Evolutionary conservation across 495 filamentous ascomycete species (phyloP), one percentile per base, ranked within the genome.

Genomic region (Podospora australis): DNA sequence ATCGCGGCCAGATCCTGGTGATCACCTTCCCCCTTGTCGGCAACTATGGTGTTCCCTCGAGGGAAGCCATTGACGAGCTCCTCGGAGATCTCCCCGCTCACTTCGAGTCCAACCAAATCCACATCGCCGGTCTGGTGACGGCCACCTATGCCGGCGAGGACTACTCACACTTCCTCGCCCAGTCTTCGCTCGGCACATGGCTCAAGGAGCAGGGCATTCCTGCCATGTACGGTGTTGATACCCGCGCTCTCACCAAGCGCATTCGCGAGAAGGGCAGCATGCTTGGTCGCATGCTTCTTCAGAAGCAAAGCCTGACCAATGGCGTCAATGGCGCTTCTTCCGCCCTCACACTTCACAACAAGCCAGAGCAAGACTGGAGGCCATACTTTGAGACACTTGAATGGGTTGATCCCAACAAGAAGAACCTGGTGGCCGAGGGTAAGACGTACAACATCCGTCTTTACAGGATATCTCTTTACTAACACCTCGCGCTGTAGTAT

Each of bases 1-100:
- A 99, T 77, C 90, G 94, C 56, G 94, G 94, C 36, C 94, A 99
- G 73, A 97, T 97, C 49, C 74, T 96, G 58, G 91, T 97, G 60
- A 96, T 99, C 77, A 99, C 92, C 46, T 88, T 95, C 65, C 92
- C 92, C n/a, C 72, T 99, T 53, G 96, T 99, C 66, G 92, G 92
- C 55, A 99, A 99, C 74, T 99, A 99, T 62, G 92, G 87, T 52
- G 92, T 96, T 9, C 92, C 92, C 20, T 86, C 87, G 1, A 76
- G 90, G 52, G 84, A 92, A 25, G 78, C 82, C 32, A 77, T 81
- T 67, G 90, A 96, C 61, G 78, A 86, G 56, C 72, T 95, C 25
- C 79, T 96, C 49, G 77, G 80, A 60, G 83, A 87, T 53, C 78
- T 96, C 14, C 88, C 90, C 19, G 88, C 89, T 44, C 75, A 96